Conservation (phyloP, 352 stramenopile genomes). For the Pythium rishiriense region DNA sequence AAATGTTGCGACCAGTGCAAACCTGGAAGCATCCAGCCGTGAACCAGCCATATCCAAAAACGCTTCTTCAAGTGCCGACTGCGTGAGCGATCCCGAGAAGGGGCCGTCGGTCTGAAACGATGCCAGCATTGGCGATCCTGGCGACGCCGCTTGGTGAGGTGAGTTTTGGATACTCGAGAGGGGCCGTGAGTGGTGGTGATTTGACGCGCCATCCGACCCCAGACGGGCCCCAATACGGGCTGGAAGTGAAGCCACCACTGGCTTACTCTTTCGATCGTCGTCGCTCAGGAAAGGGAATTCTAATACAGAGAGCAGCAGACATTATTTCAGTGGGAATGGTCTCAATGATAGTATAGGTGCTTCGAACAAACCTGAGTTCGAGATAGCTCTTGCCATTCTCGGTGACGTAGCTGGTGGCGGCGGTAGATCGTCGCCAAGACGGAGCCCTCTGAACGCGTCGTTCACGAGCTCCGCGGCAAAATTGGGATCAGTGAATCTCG, state of each 20-base stretch:
- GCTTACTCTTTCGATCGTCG: conserved; percentile 37
- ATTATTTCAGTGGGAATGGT: background rate
- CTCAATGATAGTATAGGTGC: background rate
- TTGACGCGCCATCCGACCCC: background rate
- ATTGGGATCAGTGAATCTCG: conserved; percentile 37
- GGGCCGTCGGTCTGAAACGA: conserved; percentile 61
- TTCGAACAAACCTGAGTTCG: conserved; percentile 48
- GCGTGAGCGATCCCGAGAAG: conserved; percentile 69
- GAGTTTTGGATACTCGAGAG: conserved; percentile 15
- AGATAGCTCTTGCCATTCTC: conserved; percentile 61
- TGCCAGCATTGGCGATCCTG: conserved; percentile 52
- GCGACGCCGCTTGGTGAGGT: conserved; percentile 44
- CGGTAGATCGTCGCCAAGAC: conserved; percentile 36
- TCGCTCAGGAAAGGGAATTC: conserved; percentile 74
- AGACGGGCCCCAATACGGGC: conserved; percentile 4
- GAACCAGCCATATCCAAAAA: conserved; percentile 86
- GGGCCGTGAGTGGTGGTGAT: conserved; percentile 7
- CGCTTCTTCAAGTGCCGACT: conserved; percentile 81
- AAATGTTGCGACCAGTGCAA: background rate
- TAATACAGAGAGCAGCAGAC: conserved; percentile 5
- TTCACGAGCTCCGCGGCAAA: conserved; percentile 58
- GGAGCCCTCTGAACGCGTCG: conserved; percentile 67
- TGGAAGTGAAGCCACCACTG: conserved; percentile 1
- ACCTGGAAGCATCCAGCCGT: conserved; percentile 69
- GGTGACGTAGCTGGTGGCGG: conserved; percentile 45